A percentile compares a stretch with the other conserved stretches of the same genome.
phyloP scores from a whole-genome alignment of 2,329 filamentous ascomycete genomes.

The Pseudopithomyces chartarum region DNA sequence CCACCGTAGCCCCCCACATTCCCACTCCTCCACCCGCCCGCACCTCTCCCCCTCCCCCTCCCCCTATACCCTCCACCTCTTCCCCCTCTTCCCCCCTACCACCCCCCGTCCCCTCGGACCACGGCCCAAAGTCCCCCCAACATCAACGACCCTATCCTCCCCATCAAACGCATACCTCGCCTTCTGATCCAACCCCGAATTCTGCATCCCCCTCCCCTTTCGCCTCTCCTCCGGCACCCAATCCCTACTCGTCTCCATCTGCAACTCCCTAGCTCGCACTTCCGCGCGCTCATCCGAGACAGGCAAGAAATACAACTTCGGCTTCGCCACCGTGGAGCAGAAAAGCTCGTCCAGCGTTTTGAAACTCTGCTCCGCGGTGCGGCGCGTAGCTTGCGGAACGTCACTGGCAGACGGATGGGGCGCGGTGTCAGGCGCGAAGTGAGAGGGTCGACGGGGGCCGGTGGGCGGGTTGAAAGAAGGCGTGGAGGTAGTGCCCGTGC shows the following conservation, averaged over 20 bases:
- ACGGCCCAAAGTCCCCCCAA: constrained; percentile 39
- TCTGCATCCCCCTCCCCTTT: constrained; percentile 35
- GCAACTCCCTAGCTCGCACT: constrained; percentile 66
- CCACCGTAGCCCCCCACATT: background rate
- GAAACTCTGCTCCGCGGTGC: constrained; percentile 47
- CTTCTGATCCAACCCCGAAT: constrained; percentile 40
- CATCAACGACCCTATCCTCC: constrained; percentile 50
- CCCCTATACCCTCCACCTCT: background rate
- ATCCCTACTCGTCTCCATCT: constrained; percentile 49
- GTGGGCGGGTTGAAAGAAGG: constrained; percentile 16
- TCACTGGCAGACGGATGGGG: constrained; percentile 2
- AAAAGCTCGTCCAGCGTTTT: constrained; percentile 66
- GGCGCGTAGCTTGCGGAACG: constrained; percentile 15
- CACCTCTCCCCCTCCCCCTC: background rate
- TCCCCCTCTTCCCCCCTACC: constrained; percentile 7
- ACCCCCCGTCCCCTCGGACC: constrained; percentile 24
- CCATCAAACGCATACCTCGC: constrained; percentile 52
- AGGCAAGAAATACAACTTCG: constrained; percentile 68
- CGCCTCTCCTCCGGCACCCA: constrained; percentile 44
- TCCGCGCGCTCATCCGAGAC: constrained; percentile 68
- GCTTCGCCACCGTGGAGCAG: constrained; percentile 63
- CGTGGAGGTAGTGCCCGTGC: constrained; percentile 30
- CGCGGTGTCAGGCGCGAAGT: constrained; percentile 7
- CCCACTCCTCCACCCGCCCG: background rate
- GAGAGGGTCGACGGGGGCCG: constrained; percentile 19